Conservation (phyloP, 768 basidiomycete species). For the Fistulinella prunicolor region DNA sequence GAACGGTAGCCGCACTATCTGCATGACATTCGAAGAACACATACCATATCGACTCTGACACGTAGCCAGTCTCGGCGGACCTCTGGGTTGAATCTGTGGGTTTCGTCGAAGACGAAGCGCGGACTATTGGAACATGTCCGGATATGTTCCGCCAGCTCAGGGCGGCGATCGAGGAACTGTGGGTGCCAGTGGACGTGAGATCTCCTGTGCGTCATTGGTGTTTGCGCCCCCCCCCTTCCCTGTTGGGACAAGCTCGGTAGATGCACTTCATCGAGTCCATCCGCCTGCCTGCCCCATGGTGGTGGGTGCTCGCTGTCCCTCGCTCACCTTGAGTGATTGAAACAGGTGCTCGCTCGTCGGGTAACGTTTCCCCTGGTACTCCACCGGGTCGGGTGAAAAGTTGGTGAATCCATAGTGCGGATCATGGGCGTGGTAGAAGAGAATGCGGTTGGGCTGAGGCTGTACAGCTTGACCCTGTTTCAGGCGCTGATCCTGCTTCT, state of each 20-base stretch:
- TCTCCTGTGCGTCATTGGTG: slow-evolving; percentile 14
- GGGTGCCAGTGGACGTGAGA: slow-evolving; percentile 9
- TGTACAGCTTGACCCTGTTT: background rate
- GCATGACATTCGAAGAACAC: slow-evolving; percentile 17
- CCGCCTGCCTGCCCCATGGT: background rate
- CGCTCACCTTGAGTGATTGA: slow-evolving; percentile 42
- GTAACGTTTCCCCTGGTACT: slow-evolving; percentile 38
- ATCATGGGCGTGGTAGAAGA: slow-evolving; percentile 32
- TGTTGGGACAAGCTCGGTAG: background rate
- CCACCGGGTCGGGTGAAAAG: slow-evolving; percentile 42
- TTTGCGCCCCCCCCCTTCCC: slow-evolving; percentile 4
- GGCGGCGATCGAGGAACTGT: slow-evolving; percentile 35
- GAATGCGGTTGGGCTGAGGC: slow-evolving; percentile 23
- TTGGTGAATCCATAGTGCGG: slow-evolving; percentile 42
- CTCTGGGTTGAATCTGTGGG: slow-evolving; percentile 35
- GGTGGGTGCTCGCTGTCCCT: background rate
- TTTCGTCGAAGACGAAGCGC: slow-evolving; percentile 33
- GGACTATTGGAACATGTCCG: slow-evolving; percentile 33
- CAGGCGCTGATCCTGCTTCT: slow-evolving; percentile 5
- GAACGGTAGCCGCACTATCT: background rate
- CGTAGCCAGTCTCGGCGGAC: slow-evolving; percentile 35
- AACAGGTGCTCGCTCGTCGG: slow-evolving; percentile 49
- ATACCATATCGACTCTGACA: slow-evolving; percentile 33
- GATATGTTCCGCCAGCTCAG: slow-evolving; percentile 35
- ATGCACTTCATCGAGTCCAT: background rate